Evolutionary conservation across 2,329 filamentous ascomycete genomes (phyloP).

Genomic region (Fusarium buharicum): DNA sequence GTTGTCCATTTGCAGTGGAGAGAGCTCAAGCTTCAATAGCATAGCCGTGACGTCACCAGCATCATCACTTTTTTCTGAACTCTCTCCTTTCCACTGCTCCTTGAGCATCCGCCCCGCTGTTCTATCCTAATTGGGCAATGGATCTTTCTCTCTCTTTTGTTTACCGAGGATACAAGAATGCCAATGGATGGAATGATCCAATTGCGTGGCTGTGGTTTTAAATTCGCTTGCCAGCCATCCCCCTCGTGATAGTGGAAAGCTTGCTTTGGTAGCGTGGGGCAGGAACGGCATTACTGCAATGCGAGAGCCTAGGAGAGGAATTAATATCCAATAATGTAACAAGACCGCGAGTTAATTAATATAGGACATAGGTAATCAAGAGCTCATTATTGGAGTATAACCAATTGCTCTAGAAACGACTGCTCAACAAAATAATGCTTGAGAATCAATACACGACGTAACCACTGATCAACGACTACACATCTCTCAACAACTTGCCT

Average conservation of each 20-base stretch:
- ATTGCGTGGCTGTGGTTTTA: slow-evolving; percentile 18
- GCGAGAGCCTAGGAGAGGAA: neutral
- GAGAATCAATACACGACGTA: neutral
- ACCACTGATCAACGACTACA: neutral
- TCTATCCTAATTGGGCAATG: slow-evolving; percentile 19
- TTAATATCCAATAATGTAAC: neutral
- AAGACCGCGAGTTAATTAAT: too few relatives aligned
- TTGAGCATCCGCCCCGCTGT: slow-evolving; percentile 15
- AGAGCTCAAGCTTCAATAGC: slow-evolving; percentile 7
- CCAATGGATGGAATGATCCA: slow-evolving; percentile 5
- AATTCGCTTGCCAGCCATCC: neutral
- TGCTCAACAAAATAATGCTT: neutral
- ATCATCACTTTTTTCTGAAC: slow-evolving; percentile 25
- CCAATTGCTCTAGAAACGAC: neutral
- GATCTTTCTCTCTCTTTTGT: neutral
- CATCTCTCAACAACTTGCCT: neutral
- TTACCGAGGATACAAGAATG: slow-evolving; percentile 22
- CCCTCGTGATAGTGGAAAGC: slow-evolving; percentile 4
- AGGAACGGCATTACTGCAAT: neutral
- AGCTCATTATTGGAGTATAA: neutral
- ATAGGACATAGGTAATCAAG: too few relatives aligned
- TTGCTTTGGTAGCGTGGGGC: slow-evolving; percentile 12
- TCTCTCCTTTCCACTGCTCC: slow-evolving; percentile 12
- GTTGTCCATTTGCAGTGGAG: slow-evolving; percentile 28
- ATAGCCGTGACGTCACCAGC: slow-evolving; percentile 34